These are phyloP conservation scores for Puccinia polysora DNA, from an alignment of 1,284 basidiomycete species.

Conservation along the genomic window DNA sequence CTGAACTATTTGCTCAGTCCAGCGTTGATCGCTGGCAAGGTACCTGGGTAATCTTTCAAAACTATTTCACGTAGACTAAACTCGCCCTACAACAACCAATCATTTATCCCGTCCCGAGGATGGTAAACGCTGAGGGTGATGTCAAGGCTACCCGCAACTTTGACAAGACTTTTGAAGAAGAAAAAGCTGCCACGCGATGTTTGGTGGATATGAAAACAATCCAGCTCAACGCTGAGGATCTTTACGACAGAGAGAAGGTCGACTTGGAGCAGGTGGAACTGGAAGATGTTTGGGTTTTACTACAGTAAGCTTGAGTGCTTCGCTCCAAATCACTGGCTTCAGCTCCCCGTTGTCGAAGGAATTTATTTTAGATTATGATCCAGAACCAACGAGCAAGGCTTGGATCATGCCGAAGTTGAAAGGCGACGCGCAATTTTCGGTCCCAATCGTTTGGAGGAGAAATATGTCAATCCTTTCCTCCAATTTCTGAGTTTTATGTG, in stretches of 20 bases:
- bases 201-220: constrained; percentile 59
- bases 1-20: too few species aligned
- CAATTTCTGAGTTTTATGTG: constrained; percentile 56
- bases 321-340: neutral
- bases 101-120: neutral
- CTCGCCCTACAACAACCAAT: too few species aligned
- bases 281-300: constrained; percentile 92
- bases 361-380: neutral
- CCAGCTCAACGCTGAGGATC: constrained; percentile 84
- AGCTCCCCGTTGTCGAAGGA: neutral
- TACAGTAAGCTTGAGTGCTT: constrained; percentile 64
- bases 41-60: neutral
- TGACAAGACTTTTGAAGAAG: constrained; percentile 41
- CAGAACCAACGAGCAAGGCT: constrained; percentile 64
- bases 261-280: constrained; percentile 94
- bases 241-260: constrained; percentile 98
- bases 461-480: constrained; percentile 78
- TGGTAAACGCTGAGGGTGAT: neutral
- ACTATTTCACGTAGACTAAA: neutral
- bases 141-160: constrained; percentile 25
- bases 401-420: constrained; percentile 67
- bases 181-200: constrained; percentile 46
- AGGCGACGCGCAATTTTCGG: constrained; percentile 89
- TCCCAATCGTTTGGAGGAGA: constrained; percentile 87
- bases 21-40: constrained; percentile 13